A percentile compares a stretch with the other conserved stretches of the same genome.
Evolutionary conservation across 2,329 filamentous ascomycete genomes (phyloP).

Genomic region (Pezicula radicicola): DNA sequence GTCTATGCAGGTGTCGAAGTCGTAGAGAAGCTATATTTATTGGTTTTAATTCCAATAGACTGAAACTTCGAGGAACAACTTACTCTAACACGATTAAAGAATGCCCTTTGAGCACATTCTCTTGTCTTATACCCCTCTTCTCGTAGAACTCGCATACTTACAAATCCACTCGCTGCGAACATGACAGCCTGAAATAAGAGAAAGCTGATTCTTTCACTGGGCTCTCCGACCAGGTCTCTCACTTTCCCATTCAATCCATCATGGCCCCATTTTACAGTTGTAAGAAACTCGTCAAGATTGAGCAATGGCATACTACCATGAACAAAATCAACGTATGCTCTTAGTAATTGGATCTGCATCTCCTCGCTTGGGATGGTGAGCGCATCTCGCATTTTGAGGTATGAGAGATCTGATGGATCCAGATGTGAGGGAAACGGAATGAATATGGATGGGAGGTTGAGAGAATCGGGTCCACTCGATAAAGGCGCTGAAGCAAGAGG

Average conservation of each 20-base stretch:
- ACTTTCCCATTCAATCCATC: conserved; percentile 9
- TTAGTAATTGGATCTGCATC: conserved; percentile 75
- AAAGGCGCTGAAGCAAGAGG: conserved; percentile 7
- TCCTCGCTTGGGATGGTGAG: conserved; percentile 66
- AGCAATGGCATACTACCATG: conserved; percentile 86
- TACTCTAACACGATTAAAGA: conserved; percentile 74
- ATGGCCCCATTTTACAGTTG: conserved; percentile 49
- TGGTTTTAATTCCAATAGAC: no score
- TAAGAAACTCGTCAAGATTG: conserved; percentile 58
- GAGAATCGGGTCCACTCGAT: background rate
- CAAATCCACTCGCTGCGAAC: conserved; percentile 10
- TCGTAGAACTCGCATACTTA: conserved; percentile 3
- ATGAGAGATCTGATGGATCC: conserved; percentile 38
- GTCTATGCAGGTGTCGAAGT: conserved; percentile 18
- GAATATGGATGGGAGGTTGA: background rate
- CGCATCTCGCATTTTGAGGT: conserved; percentile 77
- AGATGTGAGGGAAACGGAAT: background rate
- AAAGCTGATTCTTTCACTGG: conserved; percentile 41
- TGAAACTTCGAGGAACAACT: background rate
- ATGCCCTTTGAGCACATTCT: conserved; percentile 77
- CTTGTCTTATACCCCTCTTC: conserved; percentile 7
- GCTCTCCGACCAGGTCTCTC: conserved; percentile 48
- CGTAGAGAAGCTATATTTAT: conserved; percentile 12
- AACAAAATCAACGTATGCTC: conserved; percentile 51
- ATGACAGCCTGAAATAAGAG: conserved; percentile 15